A percentile compares a stretch with the other conserved stretches of the same genome.
Conservation (phyloP, 441 rosid species). For the Aleurites moluccanus region DNA sequence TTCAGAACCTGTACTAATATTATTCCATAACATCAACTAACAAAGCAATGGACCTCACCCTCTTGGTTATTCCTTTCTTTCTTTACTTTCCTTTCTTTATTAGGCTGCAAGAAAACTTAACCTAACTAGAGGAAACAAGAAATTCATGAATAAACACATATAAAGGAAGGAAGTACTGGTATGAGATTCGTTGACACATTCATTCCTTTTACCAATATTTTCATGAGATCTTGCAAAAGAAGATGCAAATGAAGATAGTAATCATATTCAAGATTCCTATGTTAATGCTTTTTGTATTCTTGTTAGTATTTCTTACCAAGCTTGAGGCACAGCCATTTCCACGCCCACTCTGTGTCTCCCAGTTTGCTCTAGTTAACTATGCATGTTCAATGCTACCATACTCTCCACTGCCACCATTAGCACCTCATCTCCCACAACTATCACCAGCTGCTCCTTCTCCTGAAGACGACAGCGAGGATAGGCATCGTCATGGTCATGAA, state of each 20-base stretch:
- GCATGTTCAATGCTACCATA: conserved; percentile 42
- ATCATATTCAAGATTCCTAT: neutral
- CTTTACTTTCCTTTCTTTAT: conserved; percentile 9
- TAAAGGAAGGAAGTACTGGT: conserved; percentile 17
- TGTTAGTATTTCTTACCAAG: conserved; percentile 9
- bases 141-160: conserved; percentile 24
- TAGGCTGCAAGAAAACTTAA: neutral
- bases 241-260: conserved; percentile 34
- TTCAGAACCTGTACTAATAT: conserved; percentile 17
- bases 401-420: conserved; percentile 10
- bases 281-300: conserved; percentile 10
- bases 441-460: conserved; percentile 33
- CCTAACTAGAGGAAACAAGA: conserved; percentile 21
- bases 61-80: conserved; percentile 20
- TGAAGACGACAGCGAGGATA: neutral
- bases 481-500: conserved; percentile 5
- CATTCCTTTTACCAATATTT: neutral
- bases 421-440: conserved; percentile 12
- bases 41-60: conserved; percentile 18
- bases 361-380: conserved; percentile 46
- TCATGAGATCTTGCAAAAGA: neutral
- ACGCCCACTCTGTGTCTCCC: conserved; percentile 58
- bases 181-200: neutral
- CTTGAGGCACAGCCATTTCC: conserved; percentile 29
- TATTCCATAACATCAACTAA: conserved; percentile 23